Conservation (phyloP, 352 stramenopile genomes). For the Pythium phragmitis region DNA sequence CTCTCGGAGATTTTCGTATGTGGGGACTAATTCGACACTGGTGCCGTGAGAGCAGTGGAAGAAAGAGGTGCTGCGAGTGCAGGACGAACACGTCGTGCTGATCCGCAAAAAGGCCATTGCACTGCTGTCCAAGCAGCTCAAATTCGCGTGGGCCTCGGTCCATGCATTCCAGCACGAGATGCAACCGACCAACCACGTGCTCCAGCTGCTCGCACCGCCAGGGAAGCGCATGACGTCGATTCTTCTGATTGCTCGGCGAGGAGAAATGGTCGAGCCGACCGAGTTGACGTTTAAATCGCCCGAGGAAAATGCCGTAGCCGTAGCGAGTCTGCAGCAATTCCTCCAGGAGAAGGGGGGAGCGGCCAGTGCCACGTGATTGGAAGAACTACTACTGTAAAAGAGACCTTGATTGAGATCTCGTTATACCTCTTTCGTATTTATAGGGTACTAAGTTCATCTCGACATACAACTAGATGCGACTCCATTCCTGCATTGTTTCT, state of each 20-base stretch:
- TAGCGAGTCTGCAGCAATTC: conserved; percentile 28
- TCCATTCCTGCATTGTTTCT: too few relatives aligned
- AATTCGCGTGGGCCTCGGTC: conserved; percentile 31
- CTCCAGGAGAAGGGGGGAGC: conserved; percentile 30
- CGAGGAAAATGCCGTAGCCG: conserved; percentile 28
- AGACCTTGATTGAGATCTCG: background rate
- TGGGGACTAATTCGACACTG: background rate
- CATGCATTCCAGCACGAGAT: conserved; percentile 41
- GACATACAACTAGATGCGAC: too few relatives aligned
- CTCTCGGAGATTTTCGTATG: background rate
- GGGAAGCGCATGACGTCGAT: conserved; percentile 36
- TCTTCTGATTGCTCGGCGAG: conserved; percentile 33
- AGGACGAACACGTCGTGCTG: conserved; percentile 34
- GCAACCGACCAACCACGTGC: conserved; percentile 21
- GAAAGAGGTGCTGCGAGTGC: conserved; percentile 35
- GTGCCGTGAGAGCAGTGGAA: conserved; percentile 26
- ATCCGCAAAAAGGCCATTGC: conserved; percentile 34
- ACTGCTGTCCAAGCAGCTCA: conserved; percentile 36
- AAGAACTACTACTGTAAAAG: background rate
- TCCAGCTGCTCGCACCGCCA: conserved; percentile 29
- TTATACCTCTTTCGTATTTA: conserved; percentile 5
- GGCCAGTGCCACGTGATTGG: background rate
- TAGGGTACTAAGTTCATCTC: background rate
- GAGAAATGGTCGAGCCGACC: conserved; percentile 31
- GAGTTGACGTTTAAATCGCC: conserved; percentile 33